These are phyloP conservation scores for Primulina eburnea DNA, from an alignment of 257 asterid species.

Conservation along the genomic window DNA sequence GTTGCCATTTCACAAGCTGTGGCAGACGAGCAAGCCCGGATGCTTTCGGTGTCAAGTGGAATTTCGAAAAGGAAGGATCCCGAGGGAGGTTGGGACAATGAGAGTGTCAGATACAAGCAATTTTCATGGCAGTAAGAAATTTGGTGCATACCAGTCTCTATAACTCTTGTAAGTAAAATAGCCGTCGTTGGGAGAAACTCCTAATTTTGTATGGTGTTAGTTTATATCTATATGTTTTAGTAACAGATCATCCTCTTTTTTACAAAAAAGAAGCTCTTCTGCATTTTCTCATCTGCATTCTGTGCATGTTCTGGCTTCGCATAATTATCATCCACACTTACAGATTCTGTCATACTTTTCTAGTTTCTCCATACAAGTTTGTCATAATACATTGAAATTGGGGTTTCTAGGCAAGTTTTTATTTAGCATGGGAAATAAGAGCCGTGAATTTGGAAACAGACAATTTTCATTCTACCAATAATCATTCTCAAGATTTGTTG, in stretches of 20 bases:
- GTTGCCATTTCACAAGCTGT: conserved; percentile 56
- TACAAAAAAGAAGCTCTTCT: not conserved
- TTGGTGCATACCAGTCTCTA: not conserved
- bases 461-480: no score
- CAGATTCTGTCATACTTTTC: not conserved
- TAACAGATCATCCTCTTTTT: not conserved
- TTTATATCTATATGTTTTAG: not conserved
- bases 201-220: not conserved
- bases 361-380: not conserved
- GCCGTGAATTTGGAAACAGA: not conserved
- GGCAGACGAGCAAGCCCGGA: conserved; percentile 64
- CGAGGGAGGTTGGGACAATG: conserved; percentile 75
- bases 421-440: not conserved
- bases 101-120: conserved; percentile 67
- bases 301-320: not conserved
- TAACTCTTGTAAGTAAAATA: conserved; percentile 31
- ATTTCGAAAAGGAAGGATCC: conserved; percentile 71
- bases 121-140: conserved; percentile 60
- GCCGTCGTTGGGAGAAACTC: not conserved
- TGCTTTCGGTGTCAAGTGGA: conserved; percentile 50
- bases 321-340: not conserved
- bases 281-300: not conserved
- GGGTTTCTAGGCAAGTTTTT: not conserved
- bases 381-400: not conserved
- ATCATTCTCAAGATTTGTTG: no score